These are phyloP conservation scores for Solanum rostratum DNA, from an alignment of 257 asterid genomes.

Conservation along the genomic window DNA sequence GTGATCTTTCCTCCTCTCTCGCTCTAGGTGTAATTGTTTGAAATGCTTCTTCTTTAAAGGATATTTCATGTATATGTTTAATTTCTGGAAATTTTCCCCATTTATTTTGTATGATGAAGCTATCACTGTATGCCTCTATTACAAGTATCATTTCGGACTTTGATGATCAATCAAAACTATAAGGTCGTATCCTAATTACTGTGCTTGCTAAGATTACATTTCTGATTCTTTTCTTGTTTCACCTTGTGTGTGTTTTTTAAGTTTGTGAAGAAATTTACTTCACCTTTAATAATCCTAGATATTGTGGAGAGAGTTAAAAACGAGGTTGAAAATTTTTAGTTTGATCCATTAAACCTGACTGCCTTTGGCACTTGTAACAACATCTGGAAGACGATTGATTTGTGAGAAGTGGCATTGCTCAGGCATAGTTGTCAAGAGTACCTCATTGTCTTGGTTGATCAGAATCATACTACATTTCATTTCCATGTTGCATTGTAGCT, in stretches of 20 bases:
- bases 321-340: constrained; percentile 33
- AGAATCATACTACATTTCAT: not conserved
- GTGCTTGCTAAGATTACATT: not conserved
- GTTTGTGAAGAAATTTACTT: not conserved
- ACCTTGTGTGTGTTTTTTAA: not conserved
- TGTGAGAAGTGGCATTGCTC: not conserved
- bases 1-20: not conserved
- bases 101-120: constrained; percentile 57
- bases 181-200: constrained; percentile 75
- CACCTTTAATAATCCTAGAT: constrained; percentile 33
- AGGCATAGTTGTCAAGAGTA: not conserved
- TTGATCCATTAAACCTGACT: constrained; percentile 27
- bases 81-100: not conserved
- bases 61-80: not conserved
- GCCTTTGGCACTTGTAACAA: constrained; percentile 35
- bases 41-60: not conserved
- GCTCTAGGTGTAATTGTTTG: not conserved
- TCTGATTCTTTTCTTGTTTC: not conserved
- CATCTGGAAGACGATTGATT: constrained; percentile 54
- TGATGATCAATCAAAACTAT: constrained; percentile 50
- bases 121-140: constrained; percentile 78
- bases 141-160: constrained; percentile 60
- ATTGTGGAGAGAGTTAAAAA: constrained; percentile 51
- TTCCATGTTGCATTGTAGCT: not conserved
- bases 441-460: not conserved